Base-by-base conservation (phyloP, 371 early-diverging fungal species). In the Coemansia sp. region DNA sequence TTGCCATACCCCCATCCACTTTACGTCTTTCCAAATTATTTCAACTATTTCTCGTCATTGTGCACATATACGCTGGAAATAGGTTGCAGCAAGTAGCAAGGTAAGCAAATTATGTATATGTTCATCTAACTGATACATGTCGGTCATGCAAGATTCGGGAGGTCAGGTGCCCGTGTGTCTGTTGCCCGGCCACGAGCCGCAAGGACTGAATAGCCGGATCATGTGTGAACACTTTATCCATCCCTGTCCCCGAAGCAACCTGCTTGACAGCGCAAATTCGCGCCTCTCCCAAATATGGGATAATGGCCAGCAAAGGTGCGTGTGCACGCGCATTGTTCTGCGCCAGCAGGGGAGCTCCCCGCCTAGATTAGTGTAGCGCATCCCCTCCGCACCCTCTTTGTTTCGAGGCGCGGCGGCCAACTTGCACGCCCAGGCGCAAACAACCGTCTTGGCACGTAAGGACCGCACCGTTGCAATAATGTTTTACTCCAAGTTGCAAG, bases 201-300 rank as follows among this genome's bases (percentile, higher is more conserved):
- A 34, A 54, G 18, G 54, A 54, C 54, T 54, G 54, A 54, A 54
- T 54, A 54, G 54, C 54, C 54, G 18, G 54, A 54, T 54, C 54
- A 54, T 54, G 54, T 54, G 54, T 26, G 22, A 29, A n/a, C 29
- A 26, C 29, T 54, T 54, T 26, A 54, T 54, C 54, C 54, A 54
- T 13, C 54, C 54, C 54, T 18, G 27, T 18, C 29, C 16, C 18
- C 16, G 29, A 14, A 34, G 34, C 34, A 8, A 34, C 34, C 34
- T 8, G 34, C 34, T 34, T 34, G 34, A 8, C 34, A 34, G 34
- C 8, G 34, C 34, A 34, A 34, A 34, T 34, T 34, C 31, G 7
- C 34, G 34, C 34, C 8, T 8, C 45, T 4, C 45, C 54, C 54
- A 54, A 16, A 54, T 27, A 7, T 16, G n/a, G 26, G 54, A n/a